Percentiles rank a stretch among this genome's conserved stretches.
Conservation (phyloP, 352 stramenopile species). For the Phytophthora pisi region DNA sequence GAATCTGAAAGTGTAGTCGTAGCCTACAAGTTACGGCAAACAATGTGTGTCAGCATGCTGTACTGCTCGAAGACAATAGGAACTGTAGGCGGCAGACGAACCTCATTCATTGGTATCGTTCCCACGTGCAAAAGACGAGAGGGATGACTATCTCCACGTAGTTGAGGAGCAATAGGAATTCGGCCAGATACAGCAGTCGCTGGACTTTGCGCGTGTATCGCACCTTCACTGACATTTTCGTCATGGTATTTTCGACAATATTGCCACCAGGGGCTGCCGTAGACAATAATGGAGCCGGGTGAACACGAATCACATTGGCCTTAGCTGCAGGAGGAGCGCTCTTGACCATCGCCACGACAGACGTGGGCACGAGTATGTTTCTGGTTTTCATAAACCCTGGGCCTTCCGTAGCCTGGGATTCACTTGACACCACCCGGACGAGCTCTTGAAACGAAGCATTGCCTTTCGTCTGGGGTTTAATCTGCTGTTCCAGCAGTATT, state of each 20-base stretch:
- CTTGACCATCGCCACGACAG: neutral
- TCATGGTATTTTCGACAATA: neutral
- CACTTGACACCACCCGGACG: neutral
- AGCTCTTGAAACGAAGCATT: neutral
- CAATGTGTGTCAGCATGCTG: neutral
- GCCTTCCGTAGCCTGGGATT: neutral
- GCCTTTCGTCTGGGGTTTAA: neutral
- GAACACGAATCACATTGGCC: neutral
- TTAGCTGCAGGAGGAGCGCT: neutral
- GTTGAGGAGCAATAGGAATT: neutral
- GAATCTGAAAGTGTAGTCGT: neutral
- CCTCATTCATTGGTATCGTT: neutral
- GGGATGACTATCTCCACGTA: neutral
- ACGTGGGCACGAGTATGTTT: neutral
- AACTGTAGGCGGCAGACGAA: neutral
- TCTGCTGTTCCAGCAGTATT: neutral
- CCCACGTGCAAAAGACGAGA: neutral
- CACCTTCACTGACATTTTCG: neutral
- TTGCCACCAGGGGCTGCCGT: neutral
- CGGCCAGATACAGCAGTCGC: neutral
- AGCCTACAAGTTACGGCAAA: neutral
- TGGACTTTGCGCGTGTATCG: neutral
- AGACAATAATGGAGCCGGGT: neutral
- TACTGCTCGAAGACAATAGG: neutral
- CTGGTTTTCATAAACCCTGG: neutral